Conservation (phyloP, 2,329 filamentous ascomycete genomes). For the Ophiocordyceps camponoti-floridani region DNA sequence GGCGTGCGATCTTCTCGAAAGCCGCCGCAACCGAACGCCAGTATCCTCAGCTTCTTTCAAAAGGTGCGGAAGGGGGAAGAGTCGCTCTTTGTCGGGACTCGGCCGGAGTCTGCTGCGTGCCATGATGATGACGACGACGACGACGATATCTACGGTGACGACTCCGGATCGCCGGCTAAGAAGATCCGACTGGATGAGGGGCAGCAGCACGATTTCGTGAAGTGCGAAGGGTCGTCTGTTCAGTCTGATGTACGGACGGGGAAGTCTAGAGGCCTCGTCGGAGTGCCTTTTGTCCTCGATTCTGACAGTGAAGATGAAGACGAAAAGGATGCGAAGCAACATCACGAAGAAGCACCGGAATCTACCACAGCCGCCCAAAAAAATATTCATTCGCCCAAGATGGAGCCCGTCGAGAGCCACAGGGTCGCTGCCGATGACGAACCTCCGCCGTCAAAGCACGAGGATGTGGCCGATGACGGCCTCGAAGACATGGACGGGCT, state of each 20-base stretch:
- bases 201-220: constrained; percentile 1
- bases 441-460: neutral
- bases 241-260: constrained; percentile 4
- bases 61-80: constrained; percentile 44
- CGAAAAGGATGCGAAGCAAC: constrained; percentile 1
- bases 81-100: constrained; percentile 32
- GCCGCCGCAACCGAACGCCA: constrained; percentile 33
- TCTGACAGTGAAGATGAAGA: constrained; percentile 35
- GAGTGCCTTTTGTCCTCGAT: constrained; percentile 49
- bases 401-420: neutral
- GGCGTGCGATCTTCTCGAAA: constrained; percentile 13
- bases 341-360: neutral
- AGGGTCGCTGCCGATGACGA: neutral
- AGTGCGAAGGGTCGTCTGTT: constrained; percentile 10
- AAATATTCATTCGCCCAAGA: no score
- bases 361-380: neutral
- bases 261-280: constrained; percentile 8
- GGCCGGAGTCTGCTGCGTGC: constrained; percentile 4
- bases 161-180: constrained; percentile 14
- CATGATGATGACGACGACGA: constrained; percentile 12
- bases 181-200: constrained; percentile 11
- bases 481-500: constrained; percentile 36
- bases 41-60: constrained; percentile 60
- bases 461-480: constrained; percentile 14
- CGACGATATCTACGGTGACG: constrained; percentile 14